phyloP scores from a whole-genome alignment of 495 filamentous ascomycete genomes.

The Penicillium waksmanii region DNA sequence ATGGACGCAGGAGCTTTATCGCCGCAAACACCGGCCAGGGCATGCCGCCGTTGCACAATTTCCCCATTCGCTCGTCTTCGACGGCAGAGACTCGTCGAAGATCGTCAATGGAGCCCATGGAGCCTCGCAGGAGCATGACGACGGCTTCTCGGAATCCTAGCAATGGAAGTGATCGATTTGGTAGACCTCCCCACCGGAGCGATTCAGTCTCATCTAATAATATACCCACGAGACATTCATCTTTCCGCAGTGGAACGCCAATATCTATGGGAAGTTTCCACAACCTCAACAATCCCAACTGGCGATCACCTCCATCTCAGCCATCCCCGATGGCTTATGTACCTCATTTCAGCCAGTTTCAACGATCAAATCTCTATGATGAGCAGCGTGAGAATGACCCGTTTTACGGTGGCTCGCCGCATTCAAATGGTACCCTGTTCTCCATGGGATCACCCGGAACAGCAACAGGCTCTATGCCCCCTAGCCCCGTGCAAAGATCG shows the following conservation, averaged over 20 bases:
- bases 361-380: constrained; percentile 33
- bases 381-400: constrained; percentile 34
- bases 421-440: constrained; percentile 23
- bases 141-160: constrained; percentile 35
- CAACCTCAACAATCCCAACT: constrained; percentile 7
- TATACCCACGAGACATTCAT: constrained; percentile 28
- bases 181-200: constrained; percentile 37
- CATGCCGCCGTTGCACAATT: constrained; percentile 34
- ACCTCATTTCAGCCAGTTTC: constrained; percentile 35
- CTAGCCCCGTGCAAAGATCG: constrained; percentile 29
- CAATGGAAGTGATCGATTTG: constrained; percentile 28
- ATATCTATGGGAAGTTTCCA: constrained; percentile 12
- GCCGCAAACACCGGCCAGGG: constrained; percentile 21
- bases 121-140: constrained; percentile 47
- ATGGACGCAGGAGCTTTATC: constrained; percentile 36
- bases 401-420: constrained; percentile 32
- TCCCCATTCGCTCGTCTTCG: constrained; percentile 37
- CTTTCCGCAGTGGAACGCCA: constrained; percentile 21
- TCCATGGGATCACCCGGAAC: constrained; percentile 24
- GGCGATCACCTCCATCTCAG: constrained; percentile 26
- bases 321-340: constrained; percentile 27
- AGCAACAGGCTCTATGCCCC: constrained; percentile 19
- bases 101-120: constrained; percentile 26
- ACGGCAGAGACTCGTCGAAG: constrained; percentile 28
- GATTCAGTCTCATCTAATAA: constrained; percentile 39